Base-by-base conservation (phyloP, 768 basidiomycete species). In the Botryobasidium botryosum region DNA sequence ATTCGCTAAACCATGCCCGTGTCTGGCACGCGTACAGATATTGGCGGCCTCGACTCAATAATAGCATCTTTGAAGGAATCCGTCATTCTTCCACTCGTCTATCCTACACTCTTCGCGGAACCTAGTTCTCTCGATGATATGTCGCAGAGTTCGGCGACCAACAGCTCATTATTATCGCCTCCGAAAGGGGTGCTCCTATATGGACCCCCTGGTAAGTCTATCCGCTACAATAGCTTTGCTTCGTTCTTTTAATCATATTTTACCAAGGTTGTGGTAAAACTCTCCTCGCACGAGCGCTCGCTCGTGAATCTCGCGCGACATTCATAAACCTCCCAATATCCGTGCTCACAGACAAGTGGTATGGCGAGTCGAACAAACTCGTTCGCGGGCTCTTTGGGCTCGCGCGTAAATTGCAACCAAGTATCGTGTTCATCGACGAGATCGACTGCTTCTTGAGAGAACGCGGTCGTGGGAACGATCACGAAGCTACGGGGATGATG, bases 401-500 rank as follows among this genome's bases (percentile, higher is more conserved):
- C 18, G 94, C 94, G 21, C 68, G 77, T 40, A 96, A 97, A 63
- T 74, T 84, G 2, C 87, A 96, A 55, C 94, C 94, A 0, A 73
- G 79, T 47, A 97, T 99, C 57, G 91, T 99, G 52, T 99, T 99
- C 61, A 94, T 97, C 56, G 92, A 99, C 58, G 94, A 97, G 62
- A 96, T 99, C 52, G 92, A 99, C 56, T 86, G 84, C 1, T 87
- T 99, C 61, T 63, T 99, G 59, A 69, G 91, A 44, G 85, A 92
- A 58, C 69, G 94, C 49, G 76, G 77, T 23, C n/a, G n/a, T n/a
- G 72, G 75, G 45, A 78, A 79, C 7, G 92, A 97, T 56, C 94
- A 99, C 58, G 94, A 99, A 55, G 92, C 88, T 42, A 97, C 90
- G 28, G 90, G 80, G 4, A 96, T 96, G 88, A 91, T 96, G 74